Base-by-base conservation (phyloP, 371 early-diverging fungal species). In the Basidiobolus heterosporus region DNA sequence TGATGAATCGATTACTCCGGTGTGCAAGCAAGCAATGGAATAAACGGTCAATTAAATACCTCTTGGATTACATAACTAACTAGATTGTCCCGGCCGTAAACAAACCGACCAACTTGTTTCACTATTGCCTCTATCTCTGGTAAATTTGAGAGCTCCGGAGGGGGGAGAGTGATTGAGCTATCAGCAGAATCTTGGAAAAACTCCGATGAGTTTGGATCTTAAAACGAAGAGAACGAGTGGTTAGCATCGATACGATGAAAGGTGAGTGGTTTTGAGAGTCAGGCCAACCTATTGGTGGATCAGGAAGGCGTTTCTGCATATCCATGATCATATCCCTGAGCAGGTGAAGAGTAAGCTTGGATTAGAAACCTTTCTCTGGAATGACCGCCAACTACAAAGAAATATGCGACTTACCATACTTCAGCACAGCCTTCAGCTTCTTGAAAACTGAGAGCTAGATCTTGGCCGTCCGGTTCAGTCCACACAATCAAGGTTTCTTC, bases 401-500 rank as follows among this genome's bases (percentile, higher is more conserved):
- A n/a, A n/a, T 30, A 30, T 39, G 48, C 44, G 20, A 64, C 61
- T 52, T 71, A 82, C 91, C 88, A 81, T 44, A 89, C 69, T 24
- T 80, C 77, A 18, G 71, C 64, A 49, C 91, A 91, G 19, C 88
- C 88, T 8, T 66, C 76, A 16, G 75, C 69, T 49, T 87, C 85
- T 67, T 90, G 85, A 59, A 94, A 94, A 54, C 89, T 88, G 23
- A 94, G 66, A 3, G 94, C 92, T 17, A 88, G 61, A 54, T 91
- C 92, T 30, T 65, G 55, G 13, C 74, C 74, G 22, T 70, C 67
- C 6, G 74, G 76, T 46, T 91, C 90, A 13, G 85, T 80, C 92
- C 92, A 93, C 3, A 30, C 30, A 30, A 30, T 30, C 9, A 30
- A 30, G 9, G 30, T 30, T 30, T 30, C 30, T n/a, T 87, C 80